These are phyloP conservation scores for Colletotrichum magnum DNA, from an alignment of 2,329 filamentous ascomycete species.

Conservation along the genomic window DNA sequence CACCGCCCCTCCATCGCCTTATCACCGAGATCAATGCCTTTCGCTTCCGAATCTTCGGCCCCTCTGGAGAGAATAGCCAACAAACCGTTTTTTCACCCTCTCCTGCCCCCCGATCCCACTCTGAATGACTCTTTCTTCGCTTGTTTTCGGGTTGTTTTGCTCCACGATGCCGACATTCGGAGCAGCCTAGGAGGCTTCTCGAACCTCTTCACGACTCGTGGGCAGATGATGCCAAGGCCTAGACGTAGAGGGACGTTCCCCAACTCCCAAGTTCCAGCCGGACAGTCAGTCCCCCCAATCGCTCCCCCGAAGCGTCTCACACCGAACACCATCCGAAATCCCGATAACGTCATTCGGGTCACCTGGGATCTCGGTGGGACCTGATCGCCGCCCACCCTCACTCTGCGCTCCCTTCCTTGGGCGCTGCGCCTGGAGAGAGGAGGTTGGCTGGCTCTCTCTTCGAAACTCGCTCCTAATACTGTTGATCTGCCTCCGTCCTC, in stretches of 20 bases:
- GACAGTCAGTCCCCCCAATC: not conserved
- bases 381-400: conserved; percentile 38
- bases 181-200: conserved; percentile 29
- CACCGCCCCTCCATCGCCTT: conserved; percentile 18
- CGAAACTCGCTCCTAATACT: conserved; percentile 15
- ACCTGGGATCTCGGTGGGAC: conserved; percentile 40
- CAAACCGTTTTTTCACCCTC: not conserved
- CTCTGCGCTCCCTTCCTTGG: not conserved
- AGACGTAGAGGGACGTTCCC: not conserved
- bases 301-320: conserved; percentile 21
- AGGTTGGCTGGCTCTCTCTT: conserved; percentile 2
- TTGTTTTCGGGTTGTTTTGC: conserved; percentile 13
- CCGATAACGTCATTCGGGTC: conserved; percentile 41
- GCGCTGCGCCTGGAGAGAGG: no score
- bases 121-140: conserved; percentile 24
- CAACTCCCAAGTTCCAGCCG: not conserved
- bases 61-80: not conserved
- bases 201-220: conserved; percentile 31
- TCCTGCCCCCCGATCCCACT: conserved; percentile 7
- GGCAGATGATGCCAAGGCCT: not conserved
- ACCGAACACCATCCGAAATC: conserved; percentile 39
- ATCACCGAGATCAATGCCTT: conserved; percentile 39
- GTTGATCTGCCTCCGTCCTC: not conserved
- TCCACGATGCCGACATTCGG: conserved; percentile 32
- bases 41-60: conserved; percentile 27